Conservation (phyloP, 306 rosid genomes). For the Vachellia collinsii region DNA sequence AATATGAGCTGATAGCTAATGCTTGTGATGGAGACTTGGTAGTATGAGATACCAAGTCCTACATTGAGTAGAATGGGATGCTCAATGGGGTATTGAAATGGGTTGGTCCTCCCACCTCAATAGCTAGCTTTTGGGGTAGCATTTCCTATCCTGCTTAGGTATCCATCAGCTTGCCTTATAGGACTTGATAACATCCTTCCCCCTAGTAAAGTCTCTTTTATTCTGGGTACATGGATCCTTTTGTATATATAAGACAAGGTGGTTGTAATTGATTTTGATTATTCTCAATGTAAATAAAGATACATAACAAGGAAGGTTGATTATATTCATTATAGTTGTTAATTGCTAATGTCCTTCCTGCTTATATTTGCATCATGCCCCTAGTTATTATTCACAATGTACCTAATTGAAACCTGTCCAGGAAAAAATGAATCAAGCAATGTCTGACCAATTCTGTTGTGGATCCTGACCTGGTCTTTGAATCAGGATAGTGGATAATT, state of each 20-base stretch:
- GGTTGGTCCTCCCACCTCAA: too few relatives aligned
- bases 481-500: background rate
- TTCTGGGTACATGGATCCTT: constrained; percentile 3
- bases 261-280: background rate
- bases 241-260: background rate
- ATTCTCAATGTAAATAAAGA: background rate
- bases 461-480: constrained; percentile 9
- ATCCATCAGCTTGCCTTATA: too few relatives aligned
- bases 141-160: too few relatives aligned
- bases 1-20: constrained; percentile 32
- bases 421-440: background rate
- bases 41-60: too few relatives aligned
- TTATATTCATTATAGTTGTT: background rate
- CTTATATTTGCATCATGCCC: background rate
- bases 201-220: background rate
- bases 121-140: too few relatives aligned
- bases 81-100: too few relatives aligned
- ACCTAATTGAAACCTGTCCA: background rate
- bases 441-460: background rate
- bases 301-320: background rate
- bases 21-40: too few relatives aligned
- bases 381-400: background rate
- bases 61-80: too few relatives aligned
- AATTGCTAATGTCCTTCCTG: background rate
- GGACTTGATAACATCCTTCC: constrained; percentile 10